phyloP scores from a whole-genome alignment of 2,329 filamentous ascomycete species.

The Coniochaeta sp. region DNA sequence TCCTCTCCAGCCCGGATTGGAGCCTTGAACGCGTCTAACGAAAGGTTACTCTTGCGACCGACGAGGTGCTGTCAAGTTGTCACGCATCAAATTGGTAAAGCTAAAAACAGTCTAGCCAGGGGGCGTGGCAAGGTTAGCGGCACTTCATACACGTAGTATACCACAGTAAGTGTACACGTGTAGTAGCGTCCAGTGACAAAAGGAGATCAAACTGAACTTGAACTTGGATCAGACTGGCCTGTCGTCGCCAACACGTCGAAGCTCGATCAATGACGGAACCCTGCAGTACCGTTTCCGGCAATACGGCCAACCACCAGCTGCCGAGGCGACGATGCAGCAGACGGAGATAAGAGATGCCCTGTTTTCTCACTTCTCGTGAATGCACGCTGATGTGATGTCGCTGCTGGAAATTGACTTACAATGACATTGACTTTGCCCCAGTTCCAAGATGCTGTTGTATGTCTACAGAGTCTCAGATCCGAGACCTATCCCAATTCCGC shows the following conservation, averaged over 20 bases:
- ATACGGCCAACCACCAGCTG: not conserved
- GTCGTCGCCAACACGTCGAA: not conserved
- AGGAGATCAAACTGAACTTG: not conserved
- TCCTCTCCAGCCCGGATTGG: not conserved
- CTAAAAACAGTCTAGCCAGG: not conserved
- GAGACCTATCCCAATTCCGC: not conserved
- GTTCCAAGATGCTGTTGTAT: not conserved
- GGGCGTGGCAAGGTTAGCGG: not conserved
- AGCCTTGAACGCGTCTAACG: not conserved
- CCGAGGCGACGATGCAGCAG: not conserved
- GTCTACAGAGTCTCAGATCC: not conserved
- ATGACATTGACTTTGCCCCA: too few relatives aligned
- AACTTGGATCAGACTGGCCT: not conserved
- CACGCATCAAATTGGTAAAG: not conserved
- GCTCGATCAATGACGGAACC: not conserved
- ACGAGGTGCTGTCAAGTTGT: not conserved
- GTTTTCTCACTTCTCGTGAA: not conserved
- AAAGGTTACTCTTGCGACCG: not conserved
- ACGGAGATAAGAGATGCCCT: not conserved
- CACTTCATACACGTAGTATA: too few relatives aligned
- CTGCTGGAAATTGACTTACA: not conserved
- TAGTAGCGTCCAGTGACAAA: not conserved
- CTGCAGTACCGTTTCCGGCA: not conserved
- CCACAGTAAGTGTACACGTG: too few relatives aligned
- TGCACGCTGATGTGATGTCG: not conserved